A percentile compares a stretch with the other conserved stretches of the same genome.
phyloP scores from a whole-genome alignment of 441 rosid species.

The Mallotus japonicus region DNA sequence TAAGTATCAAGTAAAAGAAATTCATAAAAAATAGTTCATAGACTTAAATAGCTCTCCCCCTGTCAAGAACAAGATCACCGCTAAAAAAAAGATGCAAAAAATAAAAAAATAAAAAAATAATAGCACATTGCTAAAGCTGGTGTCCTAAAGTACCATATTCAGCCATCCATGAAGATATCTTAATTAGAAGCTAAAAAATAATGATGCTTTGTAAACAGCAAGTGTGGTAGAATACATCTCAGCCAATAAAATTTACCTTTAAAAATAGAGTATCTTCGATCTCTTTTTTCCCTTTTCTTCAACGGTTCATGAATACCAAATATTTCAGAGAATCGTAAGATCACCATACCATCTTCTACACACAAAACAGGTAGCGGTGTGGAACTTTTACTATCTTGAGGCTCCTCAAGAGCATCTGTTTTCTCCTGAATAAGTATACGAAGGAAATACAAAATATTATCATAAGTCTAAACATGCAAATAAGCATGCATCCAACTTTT shows the following conservation, averaged over 20 bases:
- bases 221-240: neutral
- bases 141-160: neutral
- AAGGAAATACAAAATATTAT: neutral
- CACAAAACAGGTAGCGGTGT: slow-evolving; percentile 79
- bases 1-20: slow-evolving; percentile 21
- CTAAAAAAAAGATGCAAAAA: neutral
- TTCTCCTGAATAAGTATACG: slow-evolving; percentile 43
- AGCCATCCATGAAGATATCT: neutral
- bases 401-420: slow-evolving; percentile 41
- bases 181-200: slow-evolving; percentile 12
- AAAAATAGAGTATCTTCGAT: slow-evolving; percentile 45
- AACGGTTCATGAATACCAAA: slow-evolving; percentile 83
- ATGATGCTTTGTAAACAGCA: neutral
- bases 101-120: neutral
- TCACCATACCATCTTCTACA: slow-evolving; percentile 80
- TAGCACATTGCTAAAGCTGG: neutral
- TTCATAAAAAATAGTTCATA: slow-evolving; percentile 12
- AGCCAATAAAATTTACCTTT: slow-evolving; percentile 50
- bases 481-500: neutral
- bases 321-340: slow-evolving; percentile 90
- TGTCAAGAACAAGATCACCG: neutral
- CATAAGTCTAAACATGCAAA: neutral
- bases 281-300: slow-evolving; percentile 67
- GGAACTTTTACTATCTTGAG: slow-evolving; percentile 44
- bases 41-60: neutral